phyloP scores from a whole-genome alignment of 2,329 filamentous ascomycete species.

The Blastomyces silverae region DNA sequence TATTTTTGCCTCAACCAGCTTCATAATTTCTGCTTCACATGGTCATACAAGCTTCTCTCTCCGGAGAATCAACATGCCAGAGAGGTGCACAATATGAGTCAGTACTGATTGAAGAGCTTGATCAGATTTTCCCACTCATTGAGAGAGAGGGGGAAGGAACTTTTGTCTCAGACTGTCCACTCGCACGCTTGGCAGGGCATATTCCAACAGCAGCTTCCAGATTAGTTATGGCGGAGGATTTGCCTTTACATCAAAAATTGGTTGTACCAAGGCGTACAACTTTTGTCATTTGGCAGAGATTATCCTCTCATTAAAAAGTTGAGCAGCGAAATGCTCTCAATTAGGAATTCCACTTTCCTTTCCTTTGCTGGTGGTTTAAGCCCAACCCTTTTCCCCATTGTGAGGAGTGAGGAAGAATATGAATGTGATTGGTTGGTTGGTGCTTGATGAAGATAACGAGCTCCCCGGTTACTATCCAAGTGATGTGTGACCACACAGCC shows the following conservation, averaged over 20 bases:
- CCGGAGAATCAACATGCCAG: constrained; percentile 20
- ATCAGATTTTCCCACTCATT: constrained; percentile 21
- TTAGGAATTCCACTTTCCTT: no score
- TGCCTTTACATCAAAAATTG: constrained; percentile 15
- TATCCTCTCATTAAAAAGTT: constrained; percentile 13
- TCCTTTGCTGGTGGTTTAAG: no score
- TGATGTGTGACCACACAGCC: no score
- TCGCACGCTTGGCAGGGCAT: constrained; percentile 15
- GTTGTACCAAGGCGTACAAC: constrained; percentile 16
- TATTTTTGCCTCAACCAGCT: constrained; percentile 13
- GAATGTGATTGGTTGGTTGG: background rate
- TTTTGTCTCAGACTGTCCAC: constrained; percentile 13
- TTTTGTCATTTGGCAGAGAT: constrained; percentile 16
- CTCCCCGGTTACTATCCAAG: no score
- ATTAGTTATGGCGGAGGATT: constrained; percentile 11
- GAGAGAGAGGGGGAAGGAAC: no score
- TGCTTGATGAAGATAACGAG: no score
- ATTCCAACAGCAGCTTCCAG: constrained; percentile 14
- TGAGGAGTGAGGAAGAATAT: no score
- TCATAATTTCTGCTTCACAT: constrained; percentile 21
- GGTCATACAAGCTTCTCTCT: constrained; percentile 18
- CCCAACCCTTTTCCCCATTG: no score
- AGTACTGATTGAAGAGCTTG: constrained; percentile 17
- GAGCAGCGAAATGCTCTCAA: no score
- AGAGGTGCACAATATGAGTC: constrained; percentile 22